A percentile compares a stretch with the other conserved stretches of the same genome.
phyloP scores from a whole-genome alignment of 768 basidiomycete species.

The Candolleomyces eurysporus region DNA sequence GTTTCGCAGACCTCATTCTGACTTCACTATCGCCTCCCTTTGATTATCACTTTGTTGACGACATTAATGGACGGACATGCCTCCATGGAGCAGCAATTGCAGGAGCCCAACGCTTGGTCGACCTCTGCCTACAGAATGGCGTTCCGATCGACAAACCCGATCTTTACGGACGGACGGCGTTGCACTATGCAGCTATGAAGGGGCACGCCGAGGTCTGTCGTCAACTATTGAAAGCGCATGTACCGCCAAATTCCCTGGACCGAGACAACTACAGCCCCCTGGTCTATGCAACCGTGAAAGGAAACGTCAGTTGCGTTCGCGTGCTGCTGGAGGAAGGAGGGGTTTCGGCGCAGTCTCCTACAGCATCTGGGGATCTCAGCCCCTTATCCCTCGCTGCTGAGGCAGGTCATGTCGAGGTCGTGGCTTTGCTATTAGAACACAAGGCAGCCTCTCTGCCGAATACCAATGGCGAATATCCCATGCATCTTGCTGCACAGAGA shows the following conservation, averaged over 20 bases:
- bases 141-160: slow-evolving; percentile 76
- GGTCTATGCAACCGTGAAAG: slow-evolving; percentile 88
- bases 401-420: slow-evolving; percentile 83
- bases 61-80: slow-evolving; percentile 94
- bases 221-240: slow-evolving; percentile 66
- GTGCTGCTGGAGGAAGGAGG: slow-evolving; percentile 77
- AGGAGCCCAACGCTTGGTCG: slow-evolving; percentile 73
- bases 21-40: slow-evolving; percentile 65
- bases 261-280: slow-evolving; percentile 94
- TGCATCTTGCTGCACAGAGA: slow-evolving; percentile 92
- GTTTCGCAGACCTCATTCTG: slow-evolving; percentile 74
- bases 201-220: slow-evolving; percentile 77
- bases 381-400: slow-evolving; percentile 92
- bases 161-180: slow-evolving; percentile 87
- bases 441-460: slow-evolving; percentile 82
- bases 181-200: slow-evolving; percentile 96
- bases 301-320: slow-evolving; percentile 77
- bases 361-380: slow-evolving; percentile 65
- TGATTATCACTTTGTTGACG: slow-evolving; percentile 91
- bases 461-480: slow-evolving; percentile 94
- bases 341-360: slow-evolving; percentile 58
- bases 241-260: slow-evolving; percentile 72
- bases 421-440: slow-evolving; percentile 68
- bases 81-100: slow-evolving; percentile 92
- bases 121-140: slow-evolving; percentile 73